phyloP scores from a whole-genome alignment of 805 yeast species.

The Phaffomyces thermotolerans region DNA sequence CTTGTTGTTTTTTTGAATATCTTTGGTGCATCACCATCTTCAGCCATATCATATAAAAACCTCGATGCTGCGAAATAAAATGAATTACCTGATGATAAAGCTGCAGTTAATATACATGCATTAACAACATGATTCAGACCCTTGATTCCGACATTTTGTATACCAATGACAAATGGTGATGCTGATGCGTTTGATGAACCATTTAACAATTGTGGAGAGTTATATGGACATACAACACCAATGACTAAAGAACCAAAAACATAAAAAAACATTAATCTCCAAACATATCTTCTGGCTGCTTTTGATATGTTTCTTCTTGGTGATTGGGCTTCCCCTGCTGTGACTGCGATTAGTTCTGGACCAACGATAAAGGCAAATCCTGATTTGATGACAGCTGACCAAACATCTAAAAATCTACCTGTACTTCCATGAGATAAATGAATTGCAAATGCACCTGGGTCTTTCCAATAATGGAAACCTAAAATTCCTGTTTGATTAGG shows the following conservation, averaged over 20 bases:
- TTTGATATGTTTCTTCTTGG: slow-evolving; percentile 57
- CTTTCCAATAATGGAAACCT: slow-evolving; percentile 63
- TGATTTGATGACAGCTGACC: slow-evolving; percentile 56
- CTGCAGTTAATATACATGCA: slow-evolving; percentile 70
- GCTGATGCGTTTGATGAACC: slow-evolving; percentile 56
- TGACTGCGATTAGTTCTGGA: slow-evolving; percentile 56
- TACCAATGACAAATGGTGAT: slow-evolving; percentile 82
- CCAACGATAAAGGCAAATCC: slow-evolving; percentile 59
- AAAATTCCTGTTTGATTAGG: slow-evolving; percentile 44
- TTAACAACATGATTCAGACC: slow-evolving; percentile 73
- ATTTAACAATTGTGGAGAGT: slow-evolving; percentile 43
- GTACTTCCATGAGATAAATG: slow-evolving; percentile 44
- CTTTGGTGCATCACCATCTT: slow-evolving; percentile 71
- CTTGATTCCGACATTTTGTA: slow-evolving; percentile 53
- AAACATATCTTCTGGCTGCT: slow-evolving; percentile 47
- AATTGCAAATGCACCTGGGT: slow-evolving; percentile 49
- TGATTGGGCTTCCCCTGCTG: slow-evolving; percentile 50
- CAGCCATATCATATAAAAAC: slow-evolving; percentile 62
- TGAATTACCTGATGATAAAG: slow-evolving; percentile 76
- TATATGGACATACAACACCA: slow-evolving; percentile 58
- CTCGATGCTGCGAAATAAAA: slow-evolving; percentile 74
- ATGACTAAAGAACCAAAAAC: slow-evolving; percentile 59
- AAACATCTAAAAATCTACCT: slow-evolving; percentile 57
- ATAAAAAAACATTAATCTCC: slow-evolving; percentile 54
- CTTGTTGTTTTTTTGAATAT: slow-evolving; percentile 56